A percentile compares a stretch with the other conserved stretches of the same genome.
These are phyloP conservation scores for Claviceps pazoutovae DNA, from an alignment of 2,329 filamentous ascomycete genomes.

Conservation along the genomic window DNA sequence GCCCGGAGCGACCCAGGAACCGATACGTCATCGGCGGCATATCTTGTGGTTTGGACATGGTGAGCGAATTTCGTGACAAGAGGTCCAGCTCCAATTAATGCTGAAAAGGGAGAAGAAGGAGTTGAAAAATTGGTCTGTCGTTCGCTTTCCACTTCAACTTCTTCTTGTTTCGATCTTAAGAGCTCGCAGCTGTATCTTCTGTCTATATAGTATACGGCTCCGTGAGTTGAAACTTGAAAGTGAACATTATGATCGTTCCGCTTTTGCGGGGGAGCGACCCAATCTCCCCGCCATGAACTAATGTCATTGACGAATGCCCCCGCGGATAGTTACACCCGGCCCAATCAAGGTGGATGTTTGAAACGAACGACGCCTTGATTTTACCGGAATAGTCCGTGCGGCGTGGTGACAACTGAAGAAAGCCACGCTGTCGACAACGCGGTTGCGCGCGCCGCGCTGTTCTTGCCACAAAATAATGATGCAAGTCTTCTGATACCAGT, in stretches of 20 bases:
- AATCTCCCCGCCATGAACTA: not conserved
- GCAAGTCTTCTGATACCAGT: not conserved
- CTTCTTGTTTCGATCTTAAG: no score
- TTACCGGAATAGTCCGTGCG: not conserved
- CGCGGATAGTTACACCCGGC: not conserved
- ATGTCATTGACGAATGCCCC: not conserved
- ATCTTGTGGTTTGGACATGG: slow-evolving; percentile 27
- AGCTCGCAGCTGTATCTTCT: not conserved
- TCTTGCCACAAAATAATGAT: not conserved
- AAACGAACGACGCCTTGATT: not conserved
- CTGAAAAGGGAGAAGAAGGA: not conserved
- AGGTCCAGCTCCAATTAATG: not conserved
- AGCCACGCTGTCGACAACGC: not conserved
- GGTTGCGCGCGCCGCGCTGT: not conserved
- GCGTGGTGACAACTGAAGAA: not conserved
- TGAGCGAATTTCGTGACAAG: slow-evolving; percentile 4
- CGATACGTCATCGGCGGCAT: slow-evolving; percentile 52
- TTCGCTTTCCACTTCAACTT: no score
- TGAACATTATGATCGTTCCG: not conserved
- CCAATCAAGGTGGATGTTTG: not conserved
- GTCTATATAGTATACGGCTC: not conserved
- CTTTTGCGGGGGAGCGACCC: not conserved
- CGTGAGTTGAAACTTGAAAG: not conserved
- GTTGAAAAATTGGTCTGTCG: no score
- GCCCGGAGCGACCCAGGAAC: slow-evolving; percentile 54